Evolutionary conservation across 2,329 filamentous ascomycete genomes (phyloP).

Genomic region (Alternaria sp.): DNA sequence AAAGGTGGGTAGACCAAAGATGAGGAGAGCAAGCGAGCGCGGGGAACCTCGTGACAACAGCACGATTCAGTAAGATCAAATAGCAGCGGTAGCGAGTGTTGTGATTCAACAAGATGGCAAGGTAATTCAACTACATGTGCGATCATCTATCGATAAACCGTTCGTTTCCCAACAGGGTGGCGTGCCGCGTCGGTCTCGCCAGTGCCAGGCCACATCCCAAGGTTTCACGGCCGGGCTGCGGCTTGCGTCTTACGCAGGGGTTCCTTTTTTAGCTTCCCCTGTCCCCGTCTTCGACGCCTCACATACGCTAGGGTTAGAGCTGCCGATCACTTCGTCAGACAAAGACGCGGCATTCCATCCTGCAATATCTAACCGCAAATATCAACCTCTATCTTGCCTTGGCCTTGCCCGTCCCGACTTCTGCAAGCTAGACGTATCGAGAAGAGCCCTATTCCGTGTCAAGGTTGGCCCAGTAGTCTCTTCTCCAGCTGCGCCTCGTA

Average conservation of each 20-base stretch:
- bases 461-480: neutral
- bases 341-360: conserved; percentile 3
- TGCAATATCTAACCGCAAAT: neutral
- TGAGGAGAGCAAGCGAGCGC: conserved; percentile 1
- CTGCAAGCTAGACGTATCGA: neutral
- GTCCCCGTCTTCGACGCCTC: conserved; percentile 1
- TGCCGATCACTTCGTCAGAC: conserved; percentile 10
- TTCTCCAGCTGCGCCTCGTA: conserved; percentile 6
- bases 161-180: conserved; percentile 10
- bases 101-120: neutral
- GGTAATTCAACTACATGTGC: neutral
- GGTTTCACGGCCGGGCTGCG: conserved; percentile 11
- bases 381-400: neutral
- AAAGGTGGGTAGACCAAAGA: conserved; percentile 11
- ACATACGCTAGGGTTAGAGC: conserved; percentile 9
- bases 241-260: conserved; percentile 10
- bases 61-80: neutral
- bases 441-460: neutral
- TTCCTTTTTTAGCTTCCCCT: conserved; percentile 5
- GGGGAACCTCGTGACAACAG: neutral
- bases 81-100: neutral
- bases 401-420: neutral
- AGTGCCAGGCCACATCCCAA: conserved; percentile 1
- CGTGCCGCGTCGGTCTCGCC: conserved; percentile 5
- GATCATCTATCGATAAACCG: conserved; percentile 5